Percentiles rank a stretch among this genome's conserved stretches.
phyloP scores from a whole-genome alignment of 1,284 basidiomycete species.

The Coniferiporia weirii region DNA sequence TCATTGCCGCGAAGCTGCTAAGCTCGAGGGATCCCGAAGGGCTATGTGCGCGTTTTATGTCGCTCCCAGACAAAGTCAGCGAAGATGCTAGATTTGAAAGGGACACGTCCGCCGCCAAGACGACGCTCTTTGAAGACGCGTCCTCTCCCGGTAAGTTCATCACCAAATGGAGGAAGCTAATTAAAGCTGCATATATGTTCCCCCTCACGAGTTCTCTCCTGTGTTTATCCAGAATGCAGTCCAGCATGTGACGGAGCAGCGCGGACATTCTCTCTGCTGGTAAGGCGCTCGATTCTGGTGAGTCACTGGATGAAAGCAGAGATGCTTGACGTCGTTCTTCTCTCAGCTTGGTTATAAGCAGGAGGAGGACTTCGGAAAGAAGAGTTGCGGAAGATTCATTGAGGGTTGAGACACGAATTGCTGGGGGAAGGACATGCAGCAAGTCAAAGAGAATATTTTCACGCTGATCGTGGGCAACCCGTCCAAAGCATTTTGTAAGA shows the following conservation, averaged over 20 bases:
- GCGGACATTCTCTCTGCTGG: constrained; percentile 77
- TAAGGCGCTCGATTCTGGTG: constrained; percentile 57
- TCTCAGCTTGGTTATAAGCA: constrained; percentile 79
- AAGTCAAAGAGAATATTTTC: constrained; percentile 88
- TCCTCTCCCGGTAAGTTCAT: constrained; percentile 30
- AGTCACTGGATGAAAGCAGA: constrained; percentile 57
- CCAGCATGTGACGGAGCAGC: constrained; percentile 73
- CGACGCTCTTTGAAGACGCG: neutral
- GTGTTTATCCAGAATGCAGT: constrained; percentile 73
- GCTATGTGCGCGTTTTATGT: constrained; percentile 21
- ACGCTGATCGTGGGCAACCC: constrained; percentile 71
- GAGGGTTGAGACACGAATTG: constrained; percentile 53
- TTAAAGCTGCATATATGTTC: constrained; percentile 88
- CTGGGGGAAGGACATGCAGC: constrained; percentile 67
- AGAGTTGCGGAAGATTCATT: constrained; percentile 73
- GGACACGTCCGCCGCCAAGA: neutral
- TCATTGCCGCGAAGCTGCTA: constrained; percentile 60
- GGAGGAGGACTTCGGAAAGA: constrained; percentile 77
- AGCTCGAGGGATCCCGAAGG: constrained; percentile 46
- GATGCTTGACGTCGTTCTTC: constrained; percentile 69
- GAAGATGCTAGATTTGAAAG: constrained; percentile 11
- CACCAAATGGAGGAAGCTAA: constrained; percentile 82
- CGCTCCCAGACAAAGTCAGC: constrained; percentile 4
- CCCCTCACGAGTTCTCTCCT: constrained; percentile 90
- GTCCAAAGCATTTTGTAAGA: constrained; percentile 78